phyloP scores from a whole-genome alignment of 345 rosid species.

The Passiflora organensis region DNA sequence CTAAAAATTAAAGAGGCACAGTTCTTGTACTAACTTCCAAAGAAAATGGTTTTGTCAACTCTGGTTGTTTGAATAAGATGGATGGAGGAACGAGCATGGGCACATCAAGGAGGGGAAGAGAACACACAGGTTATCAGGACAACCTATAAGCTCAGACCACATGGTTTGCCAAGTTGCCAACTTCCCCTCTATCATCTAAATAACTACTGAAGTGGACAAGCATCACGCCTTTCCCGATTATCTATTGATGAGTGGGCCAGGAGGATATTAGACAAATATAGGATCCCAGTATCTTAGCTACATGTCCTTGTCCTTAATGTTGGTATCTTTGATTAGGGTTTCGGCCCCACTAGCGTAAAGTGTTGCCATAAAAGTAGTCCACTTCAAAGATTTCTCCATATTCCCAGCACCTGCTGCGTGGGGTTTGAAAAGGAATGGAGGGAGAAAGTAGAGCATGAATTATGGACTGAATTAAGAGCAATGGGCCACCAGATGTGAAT shows the following conservation, averaged over 20 bases:
- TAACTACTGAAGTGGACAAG: background rate
- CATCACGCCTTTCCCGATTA: slow-evolving; percentile 9
- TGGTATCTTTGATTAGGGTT: slow-evolving; percentile 17
- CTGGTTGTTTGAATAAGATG: too few relatives aligned
- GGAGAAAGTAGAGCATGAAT: slow-evolving; percentile 13
- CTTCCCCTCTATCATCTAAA: slow-evolving; percentile 9
- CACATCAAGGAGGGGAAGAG: too few relatives aligned
- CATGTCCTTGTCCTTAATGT: slow-evolving; percentile 22
- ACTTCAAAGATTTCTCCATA: slow-evolving; percentile 14
- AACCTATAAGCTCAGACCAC: slow-evolving; percentile 19
- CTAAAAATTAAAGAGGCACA: too few relatives aligned
- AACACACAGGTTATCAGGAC: background rate
- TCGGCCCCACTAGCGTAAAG: slow-evolving; percentile 26
- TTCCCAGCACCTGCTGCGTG: slow-evolving; percentile 14
- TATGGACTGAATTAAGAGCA: slow-evolving; percentile 15
- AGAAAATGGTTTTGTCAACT: too few relatives aligned
- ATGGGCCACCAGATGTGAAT: slow-evolving; percentile 18
- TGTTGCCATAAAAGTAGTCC: slow-evolving; percentile 21
- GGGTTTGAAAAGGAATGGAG: slow-evolving; percentile 12
- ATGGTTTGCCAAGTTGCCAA: slow-evolving; percentile 21
- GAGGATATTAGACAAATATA: slow-evolving; percentile 8
- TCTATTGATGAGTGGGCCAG: background rate
- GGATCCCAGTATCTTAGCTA: slow-evolving; percentile 30
- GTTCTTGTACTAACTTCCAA: too few relatives aligned
- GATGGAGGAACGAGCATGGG: too few relatives aligned